Evolutionary conservation across 78 protist genomes (phyloP).

Genomic region (Paulinella micropora): DNA sequence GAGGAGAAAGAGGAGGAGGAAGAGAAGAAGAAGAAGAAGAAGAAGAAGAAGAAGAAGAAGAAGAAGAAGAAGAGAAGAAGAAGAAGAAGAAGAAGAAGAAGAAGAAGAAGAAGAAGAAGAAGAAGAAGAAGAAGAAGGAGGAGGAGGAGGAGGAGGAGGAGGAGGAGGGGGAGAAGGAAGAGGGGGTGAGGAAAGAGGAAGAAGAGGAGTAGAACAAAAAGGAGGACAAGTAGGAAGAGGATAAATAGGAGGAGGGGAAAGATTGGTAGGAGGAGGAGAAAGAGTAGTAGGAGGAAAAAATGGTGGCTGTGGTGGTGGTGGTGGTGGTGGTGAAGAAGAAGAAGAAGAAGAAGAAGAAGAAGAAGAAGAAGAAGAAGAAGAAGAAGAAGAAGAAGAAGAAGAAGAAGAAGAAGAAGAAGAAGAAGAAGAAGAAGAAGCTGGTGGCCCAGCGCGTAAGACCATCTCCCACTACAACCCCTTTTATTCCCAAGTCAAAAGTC

Average conservation of each 20-base stretch:
- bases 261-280: too few species aligned
- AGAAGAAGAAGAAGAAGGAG: not conserved
- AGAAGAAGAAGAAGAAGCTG: too few species aligned
- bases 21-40: not conserved
- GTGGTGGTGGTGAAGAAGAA: not conserved
- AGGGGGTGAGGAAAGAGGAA: not conserved
- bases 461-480: too few species aligned
- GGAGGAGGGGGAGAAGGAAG: conserved; percentile 5
- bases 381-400: not conserved
- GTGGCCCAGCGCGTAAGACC: too few species aligned
- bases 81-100: not conserved
- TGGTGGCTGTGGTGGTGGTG: too few species aligned
- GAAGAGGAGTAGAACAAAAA: too few species aligned
- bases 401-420: too few species aligned
- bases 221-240: too few species aligned
- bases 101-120: not conserved
- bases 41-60: not conserved
- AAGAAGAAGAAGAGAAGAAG: not conserved
- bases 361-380: not conserved
- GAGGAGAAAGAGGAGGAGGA: not conserved
- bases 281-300: too few species aligned
- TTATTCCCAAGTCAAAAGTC: too few species aligned
- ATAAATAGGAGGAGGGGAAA: too few species aligned
- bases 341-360: not conserved
- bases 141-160: not conserved